Evolutionary conservation across 148 eudicot genomes (phyloP), one percentile per base, ranked within the genome.

Genomic region (Nepenthes gracilis): DNA sequence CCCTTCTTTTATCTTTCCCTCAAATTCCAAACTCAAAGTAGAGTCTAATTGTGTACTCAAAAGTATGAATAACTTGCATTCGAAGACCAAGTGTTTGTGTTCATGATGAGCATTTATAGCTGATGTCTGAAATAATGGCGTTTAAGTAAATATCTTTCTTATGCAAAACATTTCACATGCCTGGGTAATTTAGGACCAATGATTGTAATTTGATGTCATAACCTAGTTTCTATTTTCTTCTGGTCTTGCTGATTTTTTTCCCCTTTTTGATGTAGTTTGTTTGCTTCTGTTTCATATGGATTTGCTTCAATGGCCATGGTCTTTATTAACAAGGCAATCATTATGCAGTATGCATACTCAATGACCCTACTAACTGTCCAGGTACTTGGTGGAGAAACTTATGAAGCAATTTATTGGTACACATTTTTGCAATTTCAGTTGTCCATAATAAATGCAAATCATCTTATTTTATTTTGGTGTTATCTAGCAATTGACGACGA

Each of bases 251-350:
- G 45, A 8, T 8, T 8, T 3, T 8, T 40, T 52, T 52, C 32
- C 6, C 12, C 15, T 52, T 12, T 10, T 6, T 13, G 23, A 52
- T 38, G 64, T 72, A 93, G 99, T 67, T 83, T 93, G 60, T 57
- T 73, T 56, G 92, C 99, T 72, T 96, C 97, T 34, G 57, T 93
- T 61, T 89, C 96, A 47, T 93, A 89, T 83, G 99, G 99, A 68
- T 74, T 63, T 64, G 76, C 96, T 63, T 93, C 99, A 33, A 93
- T 93, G 99, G 97, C 95, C 56, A 93, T 93, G 99, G 91, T 89
- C 55, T 93, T 93, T 68, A 86, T 93, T 70, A 93, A 93, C 70
- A 89, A 93, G 72, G 95, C 99, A 40, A 85, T 93, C 59, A 55
- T 93, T 6, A 89, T 93, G 97, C 87, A 89, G 63, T 93, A 88